Evolutionary conservation across 2,329 filamentous ascomycete genomes (phyloP), one percentile per base, ranked within the genome.

Genomic region (Lomentospora prolificans): DNA sequence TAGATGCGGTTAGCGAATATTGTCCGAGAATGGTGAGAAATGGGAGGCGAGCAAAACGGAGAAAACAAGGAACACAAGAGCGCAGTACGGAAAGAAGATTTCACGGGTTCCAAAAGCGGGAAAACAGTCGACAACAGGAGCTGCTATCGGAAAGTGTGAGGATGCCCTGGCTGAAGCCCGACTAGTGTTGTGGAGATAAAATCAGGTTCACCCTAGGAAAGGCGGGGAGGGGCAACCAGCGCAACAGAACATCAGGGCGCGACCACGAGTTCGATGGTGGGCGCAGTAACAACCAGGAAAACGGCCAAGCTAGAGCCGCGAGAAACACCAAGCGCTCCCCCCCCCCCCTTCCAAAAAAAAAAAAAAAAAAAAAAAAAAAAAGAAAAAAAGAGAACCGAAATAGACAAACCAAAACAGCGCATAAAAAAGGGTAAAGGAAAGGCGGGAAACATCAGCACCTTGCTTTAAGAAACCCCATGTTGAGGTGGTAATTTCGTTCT

Each of bases 1-100:
- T 57, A 61, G 58, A 58, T 63, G 62, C 30, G 27, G n/a, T 30
- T 48, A 52, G 56, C 56, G 55, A 57, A 57, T 54, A 58, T 10
- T 44, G 17, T 39, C 12, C 3, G 22, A 44, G 27, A 6, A 51
- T 22, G 24, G 4, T 22, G 22, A 30, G 30, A 31, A 28, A n/a
- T 8, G 14, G n/a, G 7, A 7, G 17, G 44, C 12, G 17, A 14
- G 12, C 3, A 19, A 25, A 10, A 10, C 17, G 22, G 19, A 10
- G 24, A 48, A 10, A 19, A 48, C 22, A 22, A 22, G 17, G 44
- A 14, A 48, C 5, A 22, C 10, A 6, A 48, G 36, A 14, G 36
- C 36, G n/a, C 36, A 17, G 36, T 17, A 41, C 19, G 6, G 7
- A 17, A 7, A 8, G n/a, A 36, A 36, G 7, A 36, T n/a, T n/a